Percentiles rank a stretch among this genome's conserved stretches.
Conservation (phyloP, 176 grass and related monocot species). For the Cenchrus purpureus region DNA sequence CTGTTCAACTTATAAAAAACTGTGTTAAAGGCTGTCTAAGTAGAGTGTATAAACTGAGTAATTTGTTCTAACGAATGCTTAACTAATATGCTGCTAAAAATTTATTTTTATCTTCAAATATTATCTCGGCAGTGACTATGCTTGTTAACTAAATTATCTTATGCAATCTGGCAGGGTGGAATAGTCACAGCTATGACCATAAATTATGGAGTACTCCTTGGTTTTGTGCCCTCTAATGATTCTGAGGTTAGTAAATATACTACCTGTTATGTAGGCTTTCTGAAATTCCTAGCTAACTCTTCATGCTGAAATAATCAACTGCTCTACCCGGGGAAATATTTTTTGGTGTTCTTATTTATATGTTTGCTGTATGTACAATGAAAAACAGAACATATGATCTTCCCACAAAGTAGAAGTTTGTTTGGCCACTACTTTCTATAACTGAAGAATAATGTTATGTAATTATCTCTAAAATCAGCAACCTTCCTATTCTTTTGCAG, state of each 20-base stretch:
- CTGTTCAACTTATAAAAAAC: not conserved
- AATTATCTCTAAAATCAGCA: not conserved
- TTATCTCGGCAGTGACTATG: not conserved
- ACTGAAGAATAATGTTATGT: too few species aligned
- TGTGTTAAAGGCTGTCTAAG: not conserved
- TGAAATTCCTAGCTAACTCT: conserved; percentile 24
- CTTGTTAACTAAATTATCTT: conserved; percentile 29
- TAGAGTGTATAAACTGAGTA: not conserved
- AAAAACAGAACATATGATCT: not conserved
- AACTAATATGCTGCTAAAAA: not conserved
- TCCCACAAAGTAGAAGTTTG: not conserved
- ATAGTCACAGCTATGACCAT: conserved; percentile 87
- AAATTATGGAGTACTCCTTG: conserved; percentile 86
- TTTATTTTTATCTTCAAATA: not conserved
- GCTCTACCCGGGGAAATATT: not conserved
- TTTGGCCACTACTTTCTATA: not conserved
- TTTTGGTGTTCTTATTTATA: not conserved
- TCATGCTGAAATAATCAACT: not conserved
- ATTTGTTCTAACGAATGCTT: not conserved
- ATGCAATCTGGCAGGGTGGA: conserved; percentile 68
- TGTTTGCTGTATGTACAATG: conserved; percentile 34
- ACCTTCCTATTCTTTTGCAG: conserved; percentile 40
- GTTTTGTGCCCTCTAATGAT: conserved; percentile 78
- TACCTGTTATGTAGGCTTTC: conserved; percentile 13
- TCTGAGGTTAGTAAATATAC: conserved; percentile 59